Evolutionary conservation across 78 protist genomes (phyloP), one percentile per base, ranked within the genome.

Genomic region (Dictyostelium citrinum): DNA sequence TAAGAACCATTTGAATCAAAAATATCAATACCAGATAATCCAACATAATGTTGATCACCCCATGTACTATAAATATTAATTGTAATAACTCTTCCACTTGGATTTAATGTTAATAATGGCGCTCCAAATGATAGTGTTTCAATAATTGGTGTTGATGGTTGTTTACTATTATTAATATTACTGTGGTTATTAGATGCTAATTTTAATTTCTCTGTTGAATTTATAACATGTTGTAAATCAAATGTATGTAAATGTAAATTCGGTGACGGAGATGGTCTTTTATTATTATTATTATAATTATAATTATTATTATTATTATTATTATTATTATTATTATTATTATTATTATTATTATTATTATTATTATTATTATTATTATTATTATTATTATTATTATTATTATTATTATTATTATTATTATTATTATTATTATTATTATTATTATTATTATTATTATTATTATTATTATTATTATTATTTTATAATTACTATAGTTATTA

Each of bases 41-140:
- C 98, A 16, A 96, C 91, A 84, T 90, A 97, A 78, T 94, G 12
- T 51, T 78, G 83, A 75, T 97, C 98, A 14, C 97, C 98, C 98
- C 98, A 96, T 17, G 96, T 97, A 11, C 90, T 29, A 37, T 33
- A 33, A 33, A 97, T 45, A 17, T 29, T 29, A 29, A 97, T 64
- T 37, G 51, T 37, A 20, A 92, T 37, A 12, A 43, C 67, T 37
- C 80, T 70, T n/a, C 91, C 91, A 70, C 37, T 46, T 68, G 96
- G 91, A 33, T 46, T 75, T n/a, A 43, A 22, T 22, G n/a, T 41
- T 75, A 75, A 75, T 3, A 41, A 11, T 41, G 58, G 31, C 14
- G 39, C 17, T 71, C 37, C 43, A 31, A 31, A n/a, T 22, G 41
- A 2, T 75, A 41, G 61, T 0, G 29, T 35, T 31, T 71, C 43